Evolutionary conservation across 768 basidiomycete genomes (phyloP), one percentile per base, ranked within the genome.

Genomic region (Lepiota subincarnata): DNA sequence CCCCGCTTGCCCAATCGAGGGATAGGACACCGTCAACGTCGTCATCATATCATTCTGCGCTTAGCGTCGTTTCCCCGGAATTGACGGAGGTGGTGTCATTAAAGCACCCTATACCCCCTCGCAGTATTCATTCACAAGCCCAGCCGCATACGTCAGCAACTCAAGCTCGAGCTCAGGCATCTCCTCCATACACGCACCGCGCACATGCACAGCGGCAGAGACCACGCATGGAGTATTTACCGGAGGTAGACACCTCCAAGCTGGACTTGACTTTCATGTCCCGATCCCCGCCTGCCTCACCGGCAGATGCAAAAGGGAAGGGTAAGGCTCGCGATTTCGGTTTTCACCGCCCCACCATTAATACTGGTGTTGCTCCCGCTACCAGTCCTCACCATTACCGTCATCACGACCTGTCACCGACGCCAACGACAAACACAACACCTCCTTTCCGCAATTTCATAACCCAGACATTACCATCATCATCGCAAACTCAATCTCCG

Each of bases 181-280:
- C 45, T 18, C 12, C 44, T 13, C 8, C 41, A 31, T 14, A 19
- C 41, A 6, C 13, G 44, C 31, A 45, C 35, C 24, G 7, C 37
- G 40, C 36, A 31, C 35, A 38, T 13, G 18, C 35, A n/a, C 45
- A 34, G 45, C 45, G 31, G 28, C 35, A 28, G 18, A 38, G 20
- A 28, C 26, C 26, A 10, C 37, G 28, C 37, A 22, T 19, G 20
- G 8, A 28, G 6, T 26, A 35, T 22, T 54, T 66, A 47, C 66
- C 64, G 56, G 62, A 48, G 43, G 62, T 69, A 26, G 69, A 72
- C 14, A 66, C 61, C 18, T 63, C 68, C 16, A 58, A 59, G 43
- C 54, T 75, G 12, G 68, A 71, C 50, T 54, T 73, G 8, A 69
- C 69, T 14, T 68, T 72, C 10, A 4, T 41, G 14, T 35, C 45